Conservation (phyloP, 495 filamentous ascomycete species). For the Talaromyces ruber region DNA sequence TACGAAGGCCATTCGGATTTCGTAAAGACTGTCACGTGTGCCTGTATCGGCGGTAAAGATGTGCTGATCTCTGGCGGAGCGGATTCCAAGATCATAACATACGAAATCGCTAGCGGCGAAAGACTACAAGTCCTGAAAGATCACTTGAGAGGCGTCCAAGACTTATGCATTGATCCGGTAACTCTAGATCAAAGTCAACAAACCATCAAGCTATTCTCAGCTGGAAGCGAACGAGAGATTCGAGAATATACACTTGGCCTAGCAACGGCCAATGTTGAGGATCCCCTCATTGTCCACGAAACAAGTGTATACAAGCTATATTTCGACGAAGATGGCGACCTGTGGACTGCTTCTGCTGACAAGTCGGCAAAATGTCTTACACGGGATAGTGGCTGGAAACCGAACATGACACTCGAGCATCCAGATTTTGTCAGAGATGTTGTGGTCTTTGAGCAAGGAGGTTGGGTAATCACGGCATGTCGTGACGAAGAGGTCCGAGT, state of each 20-base stretch:
- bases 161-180: slow-evolving; percentile 63
- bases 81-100: slow-evolving; percentile 79
- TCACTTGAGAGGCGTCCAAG: slow-evolving; percentile 69
- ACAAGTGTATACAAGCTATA: slow-evolving; percentile 83
- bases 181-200: slow-evolving; percentile 21
- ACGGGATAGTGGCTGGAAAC: slow-evolving; percentile 53
- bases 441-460: slow-evolving; percentile 55
- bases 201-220: slow-evolving; percentile 58
- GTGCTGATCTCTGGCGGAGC: slow-evolving; percentile 77
- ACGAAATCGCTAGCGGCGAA: slow-evolving; percentile 59
- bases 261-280: slow-evolving; percentile 33
- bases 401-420: slow-evolving; percentile 65
- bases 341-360: slow-evolving; percentile 89
- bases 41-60: slow-evolving; percentile 47
- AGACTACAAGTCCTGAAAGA: slow-evolving; percentile 67
- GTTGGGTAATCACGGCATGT: slow-evolving; percentile 87
- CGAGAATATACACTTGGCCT: slow-evolving; percentile 45
- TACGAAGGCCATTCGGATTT: slow-evolving; percentile 86
- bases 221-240: slow-evolving; percentile 79
- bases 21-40: slow-evolving; percentile 62
- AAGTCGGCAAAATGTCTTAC: slow-evolving; percentile 69
- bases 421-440: slow-evolving; percentile 87
- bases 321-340: slow-evolving; percentile 61
- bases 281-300: slow-evolving; percentile 71
- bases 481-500: slow-evolving; percentile 86